Evolutionary conservation across 805 yeast species (phyloP).

Genomic region (Saccharomycopsis fermentans): DNA sequence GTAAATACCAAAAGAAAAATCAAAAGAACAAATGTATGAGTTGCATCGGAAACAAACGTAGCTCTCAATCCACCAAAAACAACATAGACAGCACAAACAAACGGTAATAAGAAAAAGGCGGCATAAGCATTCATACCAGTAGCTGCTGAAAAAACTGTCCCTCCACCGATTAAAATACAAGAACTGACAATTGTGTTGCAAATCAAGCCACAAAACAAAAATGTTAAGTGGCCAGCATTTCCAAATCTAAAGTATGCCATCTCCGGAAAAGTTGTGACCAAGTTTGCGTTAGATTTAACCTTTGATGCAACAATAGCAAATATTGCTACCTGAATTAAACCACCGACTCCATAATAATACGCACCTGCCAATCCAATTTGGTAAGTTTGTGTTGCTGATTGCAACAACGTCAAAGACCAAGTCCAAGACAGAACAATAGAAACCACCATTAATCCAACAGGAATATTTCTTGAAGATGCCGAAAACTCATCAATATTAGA

Average conservation of each 20-base stretch:
- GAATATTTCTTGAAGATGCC: constrained; percentile 35
- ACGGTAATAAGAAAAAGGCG: constrained; percentile 35
- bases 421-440: constrained; percentile 36
- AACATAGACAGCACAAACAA: constrained; percentile 42
- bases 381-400: constrained; percentile 26
- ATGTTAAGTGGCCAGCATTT: constrained; percentile 29
- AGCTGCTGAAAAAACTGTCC: constrained; percentile 31
- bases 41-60: constrained; percentile 43
- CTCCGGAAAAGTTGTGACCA: constrained; percentile 34
- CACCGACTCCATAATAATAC: constrained; percentile 25
- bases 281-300: constrained; percentile 29
- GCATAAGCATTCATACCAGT: constrained; percentile 39
- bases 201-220: constrained; percentile 30
- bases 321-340: constrained; percentile 26
- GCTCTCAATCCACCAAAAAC: constrained; percentile 43
- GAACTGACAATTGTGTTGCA: constrained; percentile 34
- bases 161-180: constrained; percentile 35
- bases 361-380: constrained; percentile 26
- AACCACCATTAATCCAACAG: constrained; percentile 33
- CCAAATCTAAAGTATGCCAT: constrained; percentile 34
- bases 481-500: constrained; percentile 31
- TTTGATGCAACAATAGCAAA: constrained; percentile 29
- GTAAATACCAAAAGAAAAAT: constrained; percentile 29
- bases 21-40: constrained; percentile 37
- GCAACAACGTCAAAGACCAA: constrained; percentile 27